Evolutionary conservation across 345 rosid genomes (phyloP).

Genomic region (Populus alba): DNA sequence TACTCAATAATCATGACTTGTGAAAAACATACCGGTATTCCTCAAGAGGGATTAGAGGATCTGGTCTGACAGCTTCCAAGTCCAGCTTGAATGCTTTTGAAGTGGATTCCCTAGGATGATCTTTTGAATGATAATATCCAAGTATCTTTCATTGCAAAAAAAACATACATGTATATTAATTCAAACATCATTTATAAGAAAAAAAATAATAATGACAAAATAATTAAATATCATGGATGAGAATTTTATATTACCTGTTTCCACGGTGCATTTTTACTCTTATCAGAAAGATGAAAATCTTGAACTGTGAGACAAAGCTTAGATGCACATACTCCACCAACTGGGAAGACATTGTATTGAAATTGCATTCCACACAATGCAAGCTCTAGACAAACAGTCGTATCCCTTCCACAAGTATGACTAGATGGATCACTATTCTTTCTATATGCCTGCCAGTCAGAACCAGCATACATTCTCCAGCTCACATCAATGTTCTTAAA

Average conservation of each 20-base stretch:
- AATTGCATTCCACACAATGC: slow-evolving; percentile 57
- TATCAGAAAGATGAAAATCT: slow-evolving; percentile 75
- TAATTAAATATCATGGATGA: not conserved
- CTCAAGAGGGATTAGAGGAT: slow-evolving; percentile 83
- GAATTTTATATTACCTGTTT: slow-evolving; percentile 52
- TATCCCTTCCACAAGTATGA: slow-evolving; percentile 50
- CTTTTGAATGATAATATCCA: slow-evolving; percentile 73
- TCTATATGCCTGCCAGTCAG: slow-evolving; percentile 58
- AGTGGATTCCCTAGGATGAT: slow-evolving; percentile 81
- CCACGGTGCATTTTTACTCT: slow-evolving; percentile 76
- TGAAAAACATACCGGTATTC: slow-evolving; percentile 70
- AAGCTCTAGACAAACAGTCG: slow-evolving; percentile 61
- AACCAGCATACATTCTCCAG: slow-evolving; percentile 86
- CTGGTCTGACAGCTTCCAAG: slow-evolving; percentile 87
- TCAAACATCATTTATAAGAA: slow-evolving; percentile 7
- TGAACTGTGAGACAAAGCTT: slow-evolving; percentile 61
- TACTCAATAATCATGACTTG: slow-evolving; percentile 6
- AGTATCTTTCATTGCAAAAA: slow-evolving; percentile 52
- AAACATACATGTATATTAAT: not conserved
- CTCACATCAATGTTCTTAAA: slow-evolving; percentile 56
- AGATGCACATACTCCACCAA: slow-evolving; percentile 57
- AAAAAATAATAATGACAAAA: slow-evolving; percentile 5
- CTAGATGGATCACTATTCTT: slow-evolving; percentile 27
- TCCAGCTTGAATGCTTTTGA: slow-evolving; percentile 76
- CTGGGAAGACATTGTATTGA: slow-evolving; percentile 59